A percentile compares a stretch with the other conserved stretches of the same genome.
phyloP scores from a whole-genome alignment of 345 rosid genomes.

The Ricinus communis region DNA sequence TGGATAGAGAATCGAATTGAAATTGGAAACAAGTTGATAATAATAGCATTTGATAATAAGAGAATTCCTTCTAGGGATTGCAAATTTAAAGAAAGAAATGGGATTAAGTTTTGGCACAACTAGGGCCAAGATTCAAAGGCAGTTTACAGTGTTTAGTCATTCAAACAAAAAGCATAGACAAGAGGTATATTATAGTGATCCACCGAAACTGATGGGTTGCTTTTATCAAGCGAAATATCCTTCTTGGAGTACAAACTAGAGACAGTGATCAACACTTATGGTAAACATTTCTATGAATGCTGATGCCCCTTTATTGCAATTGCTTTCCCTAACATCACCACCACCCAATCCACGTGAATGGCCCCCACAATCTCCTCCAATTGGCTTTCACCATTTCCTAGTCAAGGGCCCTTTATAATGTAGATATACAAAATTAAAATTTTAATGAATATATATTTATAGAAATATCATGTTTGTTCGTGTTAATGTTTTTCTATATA shows the following conservation, averaged over 20 bases:
- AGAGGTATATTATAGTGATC: not conserved
- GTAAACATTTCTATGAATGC: not conserved
- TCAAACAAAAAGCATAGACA: conserved; percentile 22
- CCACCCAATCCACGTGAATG: conserved; percentile 31
- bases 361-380: conserved; percentile 25
- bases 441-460: too few species aligned
- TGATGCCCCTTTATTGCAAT: not conserved
- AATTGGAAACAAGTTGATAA: not conserved
- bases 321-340: conserved; percentile 13
- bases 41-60: not conserved
- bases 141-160: conserved; percentile 25
- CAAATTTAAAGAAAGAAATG: too few species aligned
- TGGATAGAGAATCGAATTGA: too few species aligned
- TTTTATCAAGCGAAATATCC: conserved; percentile 1
- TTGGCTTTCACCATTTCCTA: conserved; percentile 17
- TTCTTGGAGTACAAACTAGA: not conserved
- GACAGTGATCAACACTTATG: not conserved
- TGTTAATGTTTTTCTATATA: too few species aligned
- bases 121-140: not conserved
- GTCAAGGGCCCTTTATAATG: not conserved
- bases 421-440: too few species aligned
- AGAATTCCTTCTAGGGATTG: not conserved
- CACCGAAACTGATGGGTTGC: conserved; percentile 13
- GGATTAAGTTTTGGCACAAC: not conserved
- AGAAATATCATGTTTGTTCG: too few species aligned